These are phyloP conservation scores for Globisporangium mamillatum DNA, from an alignment of 352 stramenopile genomes.

Conservation along the genomic window DNA sequence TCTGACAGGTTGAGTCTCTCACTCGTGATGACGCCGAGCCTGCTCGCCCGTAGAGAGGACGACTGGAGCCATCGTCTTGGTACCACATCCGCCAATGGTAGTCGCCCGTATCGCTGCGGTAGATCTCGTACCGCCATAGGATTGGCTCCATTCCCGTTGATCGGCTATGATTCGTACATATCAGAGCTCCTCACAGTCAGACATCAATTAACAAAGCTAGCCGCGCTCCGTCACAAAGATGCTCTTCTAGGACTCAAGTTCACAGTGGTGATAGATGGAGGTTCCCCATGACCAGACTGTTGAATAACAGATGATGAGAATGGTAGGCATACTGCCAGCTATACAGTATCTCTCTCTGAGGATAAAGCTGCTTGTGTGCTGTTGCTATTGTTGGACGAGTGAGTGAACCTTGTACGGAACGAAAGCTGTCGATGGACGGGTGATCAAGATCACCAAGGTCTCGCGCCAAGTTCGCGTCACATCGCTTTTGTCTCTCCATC, in stretches of 20 bases:
- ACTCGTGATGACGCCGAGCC: neutral
- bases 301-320: neutral
- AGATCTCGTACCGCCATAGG: neutral
- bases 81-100: constrained; percentile 1
- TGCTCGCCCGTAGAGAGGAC: neutral
- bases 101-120: neutral
- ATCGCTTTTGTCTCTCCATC: no score
- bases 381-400: no score
- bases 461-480: neutral
- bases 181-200: neutral
- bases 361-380: no score
- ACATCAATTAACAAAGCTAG: neutral
- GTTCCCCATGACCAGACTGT: neutral
- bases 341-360: neutral
- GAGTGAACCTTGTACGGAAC: no score
- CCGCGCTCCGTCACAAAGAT: neutral
- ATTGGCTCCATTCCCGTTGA: neutral
- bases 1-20: neutral
- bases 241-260: neutral
- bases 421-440: no score
- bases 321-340: neutral
- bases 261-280: neutral
- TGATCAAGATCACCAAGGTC: neutral
- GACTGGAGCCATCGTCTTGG: neutral
- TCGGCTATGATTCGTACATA: neutral